These are phyloP conservation scores for Nidularia pulvinata DNA, from an alignment of 768 basidiomycete species.

Conservation along the genomic window DNA sequence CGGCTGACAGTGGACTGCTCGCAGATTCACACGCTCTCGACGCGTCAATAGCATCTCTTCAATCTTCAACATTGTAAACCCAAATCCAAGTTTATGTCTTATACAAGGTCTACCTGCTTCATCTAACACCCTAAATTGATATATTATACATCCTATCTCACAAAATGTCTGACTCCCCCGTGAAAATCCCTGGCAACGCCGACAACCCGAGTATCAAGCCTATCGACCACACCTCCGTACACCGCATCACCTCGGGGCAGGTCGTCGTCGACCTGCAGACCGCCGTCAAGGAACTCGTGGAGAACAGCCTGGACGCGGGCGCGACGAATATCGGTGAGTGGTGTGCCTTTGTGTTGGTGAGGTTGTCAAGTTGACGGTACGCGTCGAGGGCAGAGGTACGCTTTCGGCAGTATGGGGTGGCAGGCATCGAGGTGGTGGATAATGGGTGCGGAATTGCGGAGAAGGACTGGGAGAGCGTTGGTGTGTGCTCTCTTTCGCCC, in stretches of 20 bases:
- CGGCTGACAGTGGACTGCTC: too few relatives aligned
- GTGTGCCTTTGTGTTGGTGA: too few relatives aligned
- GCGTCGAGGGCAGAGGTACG: slow-evolving; percentile 64
- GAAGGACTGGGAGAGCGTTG: slow-evolving; percentile 76
- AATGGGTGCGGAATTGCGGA: slow-evolving; percentile 88
- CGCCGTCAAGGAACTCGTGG: slow-evolving; percentile 94
- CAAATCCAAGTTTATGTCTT: too few relatives aligned
- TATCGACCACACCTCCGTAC: slow-evolving; percentile 79
- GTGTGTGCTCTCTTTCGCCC: slow-evolving; percentile 36
- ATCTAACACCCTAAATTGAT: too few relatives aligned
- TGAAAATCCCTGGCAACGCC: not conserved
- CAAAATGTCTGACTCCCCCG: too few relatives aligned
- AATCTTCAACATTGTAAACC: too few relatives aligned
- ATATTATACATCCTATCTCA: too few relatives aligned
- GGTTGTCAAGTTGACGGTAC: not conserved
- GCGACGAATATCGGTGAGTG: slow-evolving; percentile 81
- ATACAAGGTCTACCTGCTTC: too few relatives aligned
- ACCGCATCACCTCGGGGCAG: slow-evolving; percentile 92
- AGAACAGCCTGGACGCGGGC: slow-evolving; percentile 94
- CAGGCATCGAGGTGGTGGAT: slow-evolving; percentile 85
- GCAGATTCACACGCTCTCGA: too few relatives aligned
- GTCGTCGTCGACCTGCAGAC: slow-evolving; percentile 94
- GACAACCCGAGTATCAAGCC: slow-evolving; percentile 33
- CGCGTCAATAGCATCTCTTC: too few relatives aligned
- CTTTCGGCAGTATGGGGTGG: slow-evolving; percentile 86